Evolutionary conservation across 163 green algal species (phyloP).

Genomic region (Scenedesmus sp.): DNA sequence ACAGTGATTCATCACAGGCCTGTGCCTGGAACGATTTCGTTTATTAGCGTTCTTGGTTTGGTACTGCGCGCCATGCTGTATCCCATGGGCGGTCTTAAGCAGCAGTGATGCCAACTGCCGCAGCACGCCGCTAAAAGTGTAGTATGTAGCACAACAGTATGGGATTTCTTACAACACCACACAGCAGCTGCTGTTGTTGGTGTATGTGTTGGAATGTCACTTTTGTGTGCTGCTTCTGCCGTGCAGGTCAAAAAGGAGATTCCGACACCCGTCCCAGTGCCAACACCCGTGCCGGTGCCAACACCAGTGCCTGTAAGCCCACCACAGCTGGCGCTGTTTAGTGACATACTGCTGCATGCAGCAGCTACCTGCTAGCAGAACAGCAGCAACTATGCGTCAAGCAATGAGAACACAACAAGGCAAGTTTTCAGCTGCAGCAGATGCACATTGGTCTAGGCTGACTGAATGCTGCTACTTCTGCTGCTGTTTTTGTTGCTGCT

Average conservation of each 20-base stretch:
- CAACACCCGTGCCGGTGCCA: neutral
- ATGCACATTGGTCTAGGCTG: too few species aligned
- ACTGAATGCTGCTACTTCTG: too few species aligned
- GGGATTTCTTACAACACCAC: neutral
- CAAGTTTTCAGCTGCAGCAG: too few species aligned
- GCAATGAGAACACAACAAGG: neutral
- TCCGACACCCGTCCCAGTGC: neutral
- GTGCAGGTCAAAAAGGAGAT: neutral
- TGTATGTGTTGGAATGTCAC: neutral
- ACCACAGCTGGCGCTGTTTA: too few species aligned
- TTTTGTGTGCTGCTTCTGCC: neutral
- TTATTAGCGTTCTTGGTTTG: neutral
- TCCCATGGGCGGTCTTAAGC: too few species aligned
- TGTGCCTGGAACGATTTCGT: neutral
- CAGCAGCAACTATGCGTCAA: too few species aligned
- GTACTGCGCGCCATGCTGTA: neutral
- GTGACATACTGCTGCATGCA: neutral
- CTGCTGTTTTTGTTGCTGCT: too few species aligned
- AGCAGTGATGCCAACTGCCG: too few species aligned
- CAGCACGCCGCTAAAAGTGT: too few species aligned
- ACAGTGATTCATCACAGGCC: neutral
- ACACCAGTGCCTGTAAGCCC: neutral
- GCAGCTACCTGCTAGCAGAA: neutral
- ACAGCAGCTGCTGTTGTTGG: neutral
- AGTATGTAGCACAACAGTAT: too few species aligned